These are phyloP conservation scores for Laetiporus sulphureus DNA, from an alignment of 1,284 basidiomycete species.

Conservation along the genomic window DNA sequence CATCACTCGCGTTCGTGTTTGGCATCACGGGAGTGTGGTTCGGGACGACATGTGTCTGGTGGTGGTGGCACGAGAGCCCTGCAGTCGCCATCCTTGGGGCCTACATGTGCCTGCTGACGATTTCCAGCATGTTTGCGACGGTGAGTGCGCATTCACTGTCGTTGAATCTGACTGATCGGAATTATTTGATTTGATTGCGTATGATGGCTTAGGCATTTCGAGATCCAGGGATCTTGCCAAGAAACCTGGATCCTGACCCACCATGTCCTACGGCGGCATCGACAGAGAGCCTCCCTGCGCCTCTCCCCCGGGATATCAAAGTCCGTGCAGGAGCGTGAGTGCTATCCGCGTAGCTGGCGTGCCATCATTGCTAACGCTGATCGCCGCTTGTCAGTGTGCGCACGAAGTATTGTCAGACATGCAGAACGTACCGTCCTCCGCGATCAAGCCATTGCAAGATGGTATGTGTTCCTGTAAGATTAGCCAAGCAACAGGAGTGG, in stretches of 20 bases:
- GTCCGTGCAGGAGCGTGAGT: constrained; percentile 76
- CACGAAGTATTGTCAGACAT: constrained; percentile 89
- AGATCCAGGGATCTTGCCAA: constrained; percentile 88
- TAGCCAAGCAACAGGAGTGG: neutral
- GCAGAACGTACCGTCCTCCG: constrained; percentile 84
- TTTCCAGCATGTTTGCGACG: constrained; percentile 72
- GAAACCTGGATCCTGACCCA: constrained; percentile 78
- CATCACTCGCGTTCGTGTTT: constrained; percentile 54
- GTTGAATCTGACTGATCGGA: neutral
- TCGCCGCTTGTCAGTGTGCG: constrained; percentile 49
- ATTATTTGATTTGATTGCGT: constrained; percentile 6
- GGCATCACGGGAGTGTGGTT: constrained; percentile 75
- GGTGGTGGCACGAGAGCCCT: constrained; percentile 73
- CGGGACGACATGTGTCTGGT: constrained; percentile 79
- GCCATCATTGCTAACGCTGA: neutral
- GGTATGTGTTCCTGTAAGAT: constrained; percentile 35
- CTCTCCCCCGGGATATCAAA: constrained; percentile 76
- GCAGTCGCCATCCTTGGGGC: constrained; percentile 71
- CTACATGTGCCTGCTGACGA: constrained; percentile 72
- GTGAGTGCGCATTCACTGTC: constrained; percentile 50
- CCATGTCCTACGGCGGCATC: constrained; percentile 59
- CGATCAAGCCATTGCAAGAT: constrained; percentile 90
- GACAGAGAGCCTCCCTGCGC: constrained; percentile 53
- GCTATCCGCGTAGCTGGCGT: constrained; percentile 1
- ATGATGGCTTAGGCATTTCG: constrained; percentile 51